Evolutionary conservation across 2,329 filamentous ascomycete species (phyloP).

Genomic region (Escovopsis sp.): DNA sequence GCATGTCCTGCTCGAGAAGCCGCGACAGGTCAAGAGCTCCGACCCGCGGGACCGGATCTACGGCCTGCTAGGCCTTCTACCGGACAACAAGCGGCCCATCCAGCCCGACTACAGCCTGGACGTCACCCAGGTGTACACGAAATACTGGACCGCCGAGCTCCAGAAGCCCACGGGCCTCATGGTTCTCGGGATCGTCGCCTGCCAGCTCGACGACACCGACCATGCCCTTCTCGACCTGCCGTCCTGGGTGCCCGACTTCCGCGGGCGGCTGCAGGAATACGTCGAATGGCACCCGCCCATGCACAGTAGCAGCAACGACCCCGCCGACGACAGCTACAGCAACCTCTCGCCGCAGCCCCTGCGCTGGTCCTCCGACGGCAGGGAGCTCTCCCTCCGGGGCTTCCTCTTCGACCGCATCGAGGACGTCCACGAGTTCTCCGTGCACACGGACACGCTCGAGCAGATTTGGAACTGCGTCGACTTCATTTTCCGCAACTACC

Average conservation of each 20-base stretch:
- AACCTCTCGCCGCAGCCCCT: not conserved
- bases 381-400: not conserved
- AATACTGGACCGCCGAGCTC: not conserved
- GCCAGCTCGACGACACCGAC: not conserved
- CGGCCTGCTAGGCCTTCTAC: not conserved
- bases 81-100: not conserved
- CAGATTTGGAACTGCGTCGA: not conserved
- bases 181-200: not conserved
- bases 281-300: not conserved
- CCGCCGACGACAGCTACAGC: not conserved
- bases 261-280: not conserved
- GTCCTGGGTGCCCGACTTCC: not conserved
- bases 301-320: not conserved
- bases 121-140: not conserved
- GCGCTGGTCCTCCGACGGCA: not conserved
- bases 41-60: constrained; percentile 1
- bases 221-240: not conserved
- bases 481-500: not conserved
- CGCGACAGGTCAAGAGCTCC: not conserved
- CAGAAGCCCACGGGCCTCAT: not conserved
- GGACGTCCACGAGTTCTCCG: not conserved
- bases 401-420: not conserved
- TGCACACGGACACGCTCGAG: not conserved
- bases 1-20: not conserved
- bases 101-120: not conserved